A percentile compares a stretch with the other conserved stretches of the same genome.
These are phyloP conservation scores for Xylariaceae sp. DNA, from an alignment of 2,329 filamentous ascomycete species.

Conservation along the genomic window DNA sequence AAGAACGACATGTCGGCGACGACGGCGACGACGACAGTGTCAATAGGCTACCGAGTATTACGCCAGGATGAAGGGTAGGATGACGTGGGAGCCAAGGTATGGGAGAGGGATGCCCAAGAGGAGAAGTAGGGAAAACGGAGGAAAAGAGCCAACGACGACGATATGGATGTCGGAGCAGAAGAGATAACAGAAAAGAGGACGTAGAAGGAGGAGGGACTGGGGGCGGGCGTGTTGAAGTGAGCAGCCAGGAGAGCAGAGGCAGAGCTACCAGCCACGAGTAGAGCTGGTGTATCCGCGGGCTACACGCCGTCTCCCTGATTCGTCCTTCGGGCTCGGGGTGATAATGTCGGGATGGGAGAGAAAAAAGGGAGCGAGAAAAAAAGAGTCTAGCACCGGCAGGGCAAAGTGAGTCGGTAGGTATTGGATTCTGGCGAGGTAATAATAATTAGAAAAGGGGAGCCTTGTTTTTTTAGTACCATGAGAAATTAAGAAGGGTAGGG, in stretches of 20 bases:
- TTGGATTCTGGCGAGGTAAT: conserved; percentile 23
- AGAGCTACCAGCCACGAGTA: conserved; percentile 2
- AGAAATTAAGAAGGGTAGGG: conserved; percentile 25
- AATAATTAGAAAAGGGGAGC: conserved; percentile 29
- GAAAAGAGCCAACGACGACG: not conserved
- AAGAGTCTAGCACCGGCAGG: conserved; percentile 12
- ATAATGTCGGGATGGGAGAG: conserved; percentile 10
- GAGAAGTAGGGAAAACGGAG: conserved; percentile 14
- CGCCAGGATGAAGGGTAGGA: not conserved
- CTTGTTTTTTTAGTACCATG: conserved; percentile 25
- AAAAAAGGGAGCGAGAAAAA: conserved; percentile 3
- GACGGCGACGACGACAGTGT: not conserved
- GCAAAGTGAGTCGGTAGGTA: conserved; percentile 17
- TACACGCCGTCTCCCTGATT: conserved; percentile 15
- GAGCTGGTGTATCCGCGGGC: conserved; percentile 14
- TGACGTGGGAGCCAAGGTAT: conserved; percentile 1
- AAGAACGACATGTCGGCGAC: conserved; percentile 45
- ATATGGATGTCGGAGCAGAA: not conserved
- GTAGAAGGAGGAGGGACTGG: conserved; percentile 5
- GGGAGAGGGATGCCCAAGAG: conserved; percentile 14
- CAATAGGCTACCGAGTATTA: not conserved
- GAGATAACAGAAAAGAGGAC: not conserved
- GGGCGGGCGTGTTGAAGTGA: conserved; percentile 18
- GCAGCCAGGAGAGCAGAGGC: too few relatives aligned
- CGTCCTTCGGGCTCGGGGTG: conserved; percentile 10